These are phyloP conservation scores for Colletotrichum gigasporum DNA, from an alignment of 2,329 filamentous ascomycete species.

Conservation along the genomic window DNA sequence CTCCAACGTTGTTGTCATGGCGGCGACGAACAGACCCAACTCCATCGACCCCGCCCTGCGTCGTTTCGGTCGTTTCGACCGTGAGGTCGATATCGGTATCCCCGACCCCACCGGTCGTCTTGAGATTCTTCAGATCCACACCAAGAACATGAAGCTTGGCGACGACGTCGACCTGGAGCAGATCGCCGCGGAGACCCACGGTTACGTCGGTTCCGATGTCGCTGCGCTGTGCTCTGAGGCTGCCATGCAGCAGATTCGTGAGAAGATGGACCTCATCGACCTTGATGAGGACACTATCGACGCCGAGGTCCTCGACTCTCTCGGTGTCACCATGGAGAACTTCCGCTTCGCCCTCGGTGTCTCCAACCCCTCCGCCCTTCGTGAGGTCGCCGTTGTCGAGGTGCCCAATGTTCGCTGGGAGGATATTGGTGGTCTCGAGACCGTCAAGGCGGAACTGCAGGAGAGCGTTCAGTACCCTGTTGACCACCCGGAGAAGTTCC, in stretches of 20 bases:
- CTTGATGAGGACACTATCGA: slow-evolving; percentile 99
- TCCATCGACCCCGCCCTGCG: slow-evolving; percentile 97
- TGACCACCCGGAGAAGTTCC: slow-evolving; percentile 99
- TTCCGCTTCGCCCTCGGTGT: slow-evolving; percentile 98
- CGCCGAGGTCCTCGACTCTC: slow-evolving; percentile 95
- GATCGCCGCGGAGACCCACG: slow-evolving; percentile 97
- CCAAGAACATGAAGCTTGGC: slow-evolving; percentile 99
- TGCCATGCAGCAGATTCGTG: slow-evolving; percentile 99
- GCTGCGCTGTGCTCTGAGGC: slow-evolving; percentile 98
- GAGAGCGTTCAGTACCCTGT: slow-evolving; percentile 99
- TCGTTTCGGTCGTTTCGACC: slow-evolving; percentile 98
- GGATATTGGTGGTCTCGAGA: slow-evolving; percentile 97
- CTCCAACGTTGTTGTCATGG: slow-evolving; percentile 99
- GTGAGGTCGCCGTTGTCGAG: slow-evolving; percentile 98
- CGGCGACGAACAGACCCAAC: slow-evolving; percentile 97
- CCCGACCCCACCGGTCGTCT: slow-evolving; percentile 98
- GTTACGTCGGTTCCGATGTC: slow-evolving; percentile 98
- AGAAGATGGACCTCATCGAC: slow-evolving; percentile 99
- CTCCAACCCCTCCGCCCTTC: slow-evolving; percentile 97
- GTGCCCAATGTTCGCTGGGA: slow-evolving; percentile 99
- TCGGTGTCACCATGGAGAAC: slow-evolving; percentile 99
- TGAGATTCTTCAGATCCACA: slow-evolving; percentile 99
- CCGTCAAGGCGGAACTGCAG: slow-evolving; percentile 99
- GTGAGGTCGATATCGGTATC: slow-evolving; percentile 98
- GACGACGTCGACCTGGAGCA: slow-evolving; percentile 97